phyloP scores from a whole-genome alignment of 768 basidiomycete genomes.

The Psilocybe azurescens region DNA sequence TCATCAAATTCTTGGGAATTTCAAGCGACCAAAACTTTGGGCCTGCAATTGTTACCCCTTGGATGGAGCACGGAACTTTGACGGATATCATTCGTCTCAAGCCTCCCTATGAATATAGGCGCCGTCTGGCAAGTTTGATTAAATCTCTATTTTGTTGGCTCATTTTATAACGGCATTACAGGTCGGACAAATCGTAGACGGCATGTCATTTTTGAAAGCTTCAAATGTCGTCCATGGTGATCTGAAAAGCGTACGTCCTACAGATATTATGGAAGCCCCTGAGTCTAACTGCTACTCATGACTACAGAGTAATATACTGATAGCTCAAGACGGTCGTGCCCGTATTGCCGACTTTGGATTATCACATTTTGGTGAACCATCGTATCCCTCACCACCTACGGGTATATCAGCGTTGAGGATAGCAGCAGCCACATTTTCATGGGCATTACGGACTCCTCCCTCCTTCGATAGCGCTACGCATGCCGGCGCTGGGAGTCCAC shows the following conservation, averaged over 20 bases:
- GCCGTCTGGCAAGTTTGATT: neutral
- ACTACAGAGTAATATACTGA: slow-evolving; percentile 19
- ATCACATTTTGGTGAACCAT: neutral
- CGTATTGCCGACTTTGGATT: slow-evolving; percentile 24
- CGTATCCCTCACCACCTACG: neutral
- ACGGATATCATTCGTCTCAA: slow-evolving; percentile 18
- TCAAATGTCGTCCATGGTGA: slow-evolving; percentile 44
- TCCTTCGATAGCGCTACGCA: neutral
- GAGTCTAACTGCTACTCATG: neutral
- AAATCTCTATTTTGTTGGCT: neutral
- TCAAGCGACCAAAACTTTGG: neutral
- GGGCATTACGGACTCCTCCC: neutral
- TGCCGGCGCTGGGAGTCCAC: slow-evolving; percentile 27
- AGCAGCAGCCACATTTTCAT: neutral
- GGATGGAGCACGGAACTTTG: slow-evolving; percentile 36
- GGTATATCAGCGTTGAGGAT: neutral
- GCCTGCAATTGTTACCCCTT: slow-evolving; percentile 30
- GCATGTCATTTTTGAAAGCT: slow-evolving; percentile 29
- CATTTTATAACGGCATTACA: slow-evolving; percentile 2
- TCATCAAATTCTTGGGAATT: slow-evolving; percentile 13
- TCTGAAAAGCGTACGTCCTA: slow-evolving; percentile 36
- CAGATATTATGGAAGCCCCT: neutral
- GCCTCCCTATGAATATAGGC: neutral
- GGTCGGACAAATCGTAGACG: slow-evolving; percentile 33
- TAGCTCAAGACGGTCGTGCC: slow-evolving; percentile 15